Conservation (phyloP, 2,329 filamentous ascomycete genomes). For the Cordyceps cateniannulata region DNA sequence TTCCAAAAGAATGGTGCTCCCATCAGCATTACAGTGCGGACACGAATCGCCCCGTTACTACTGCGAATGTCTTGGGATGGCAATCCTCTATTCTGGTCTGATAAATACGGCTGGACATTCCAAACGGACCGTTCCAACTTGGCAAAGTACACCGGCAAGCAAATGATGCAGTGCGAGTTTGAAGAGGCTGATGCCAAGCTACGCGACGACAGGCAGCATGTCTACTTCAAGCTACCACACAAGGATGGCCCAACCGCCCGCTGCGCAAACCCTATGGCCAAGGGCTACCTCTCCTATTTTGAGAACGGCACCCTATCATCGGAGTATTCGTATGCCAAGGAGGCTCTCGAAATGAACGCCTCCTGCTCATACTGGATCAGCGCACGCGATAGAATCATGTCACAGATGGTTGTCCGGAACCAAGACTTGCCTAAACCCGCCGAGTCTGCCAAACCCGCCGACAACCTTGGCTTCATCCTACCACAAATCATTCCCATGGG, state of each 20-base stretch:
- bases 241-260: conserved; percentile 85
- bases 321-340: conserved; percentile 83
- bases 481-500: conserved; percentile 98
- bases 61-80: conserved; percentile 84
- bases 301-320: conserved; percentile 84
- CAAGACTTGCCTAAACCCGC: conserved; percentile 42
- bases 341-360: conserved; percentile 96
- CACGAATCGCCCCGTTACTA: conserved; percentile 78
- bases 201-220: conserved; percentile 56
- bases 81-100: conserved; percentile 85
- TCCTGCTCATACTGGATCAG: conserved; percentile 99
- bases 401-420: conserved; percentile 91
- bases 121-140: conserved; percentile 59
- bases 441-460: conserved; percentile 17
- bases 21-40: conserved; percentile 78
- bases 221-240: conserved; percentile 91
- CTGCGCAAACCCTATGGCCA: conserved; percentile 83
- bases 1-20: conserved; percentile 61
- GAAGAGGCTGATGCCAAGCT: conserved; percentile 64
- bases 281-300: conserved; percentile 84
- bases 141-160: conserved; percentile 59
- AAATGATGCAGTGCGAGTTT: conserved; percentile 71
- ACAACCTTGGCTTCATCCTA: conserved; percentile 67
- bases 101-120: conserved; percentile 91
- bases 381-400: conserved; percentile 83